A percentile compares a stretch with the other conserved stretches of the same genome.
Conservation (phyloP, 1,139 yeast species). For the Saccharomyces hybrid region DNA sequence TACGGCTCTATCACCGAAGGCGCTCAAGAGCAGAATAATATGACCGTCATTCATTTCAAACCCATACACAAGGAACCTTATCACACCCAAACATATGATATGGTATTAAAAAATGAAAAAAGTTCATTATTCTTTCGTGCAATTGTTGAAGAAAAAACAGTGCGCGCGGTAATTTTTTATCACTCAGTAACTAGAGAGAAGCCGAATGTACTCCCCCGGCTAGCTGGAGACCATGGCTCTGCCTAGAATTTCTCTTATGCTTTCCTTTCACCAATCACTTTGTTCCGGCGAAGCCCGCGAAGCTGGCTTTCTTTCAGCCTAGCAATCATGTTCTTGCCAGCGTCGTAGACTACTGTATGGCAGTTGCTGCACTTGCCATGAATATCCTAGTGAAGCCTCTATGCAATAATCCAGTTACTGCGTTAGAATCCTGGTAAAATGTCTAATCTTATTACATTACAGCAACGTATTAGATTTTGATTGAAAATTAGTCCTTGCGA, state of each 20-base stretch:
- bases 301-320: neutral
- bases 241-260: neutral
- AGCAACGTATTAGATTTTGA: neutral
- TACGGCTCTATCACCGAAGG: neutral
- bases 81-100: neutral
- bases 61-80: neutral
- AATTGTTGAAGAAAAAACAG: neutral
- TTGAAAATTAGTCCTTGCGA: neutral
- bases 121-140: no score
- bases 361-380: neutral
- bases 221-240: neutral
- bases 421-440: neutral
- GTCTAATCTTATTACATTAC: neutral
- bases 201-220: neutral
- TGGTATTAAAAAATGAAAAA: neutral
- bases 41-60: neutral
- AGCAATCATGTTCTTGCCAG: conserved; percentile 1
- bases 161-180: neutral
- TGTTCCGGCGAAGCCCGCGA: neutral
- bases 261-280: neutral
- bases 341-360: neutral
- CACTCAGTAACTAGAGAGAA: neutral
- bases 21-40: neutral
- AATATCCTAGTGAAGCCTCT: neutral
- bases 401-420: neutral